Evolutionary conservation across 495 filamentous ascomycete genomes (phyloP).

Genomic region (Penicillium argentinense): DNA sequence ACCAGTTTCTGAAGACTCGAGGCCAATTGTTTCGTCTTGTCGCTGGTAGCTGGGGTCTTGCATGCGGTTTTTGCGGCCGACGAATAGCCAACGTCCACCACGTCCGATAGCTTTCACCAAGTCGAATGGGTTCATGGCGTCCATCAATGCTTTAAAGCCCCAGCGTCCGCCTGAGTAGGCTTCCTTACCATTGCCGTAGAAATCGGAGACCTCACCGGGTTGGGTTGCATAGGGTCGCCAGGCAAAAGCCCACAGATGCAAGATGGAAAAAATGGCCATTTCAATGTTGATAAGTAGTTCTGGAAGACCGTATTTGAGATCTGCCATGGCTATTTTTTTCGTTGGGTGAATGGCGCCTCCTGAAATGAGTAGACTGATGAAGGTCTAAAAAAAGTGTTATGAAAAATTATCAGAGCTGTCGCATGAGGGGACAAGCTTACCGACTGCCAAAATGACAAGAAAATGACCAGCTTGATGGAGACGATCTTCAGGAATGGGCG

Average conservation of each 20-base stretch:
- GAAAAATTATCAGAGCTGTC: neutral
- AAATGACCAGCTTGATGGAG: conserved; percentile 92
- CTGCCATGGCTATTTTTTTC: conserved; percentile 61
- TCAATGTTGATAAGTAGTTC: conserved; percentile 79
- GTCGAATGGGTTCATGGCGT: conserved; percentile 84
- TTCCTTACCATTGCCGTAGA: conserved; percentile 47
- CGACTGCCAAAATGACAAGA: conserved; percentile 91
- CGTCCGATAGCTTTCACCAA: conserved; percentile 75
- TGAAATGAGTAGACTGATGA: conserved; percentile 70
- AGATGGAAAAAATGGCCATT: conserved; percentile 77
- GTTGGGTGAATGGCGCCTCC: conserved; percentile 60
- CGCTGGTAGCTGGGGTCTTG: conserved; percentile 52
- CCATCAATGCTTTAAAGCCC: conserved; percentile 61
- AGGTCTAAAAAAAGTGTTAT: conserved; percentile 37
- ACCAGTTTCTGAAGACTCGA: conserved; percentile 23
- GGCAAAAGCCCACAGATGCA: conserved; percentile 84
- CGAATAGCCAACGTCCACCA: conserved; percentile 77
- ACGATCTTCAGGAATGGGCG: conserved; percentile 78
- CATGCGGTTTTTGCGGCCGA: conserved; percentile 60
- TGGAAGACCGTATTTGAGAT: conserved; percentile 80
- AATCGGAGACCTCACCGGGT: conserved; percentile 42
- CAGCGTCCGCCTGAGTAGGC: conserved; percentile 62
- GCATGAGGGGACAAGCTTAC: conserved; percentile 30
- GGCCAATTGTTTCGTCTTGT: conserved; percentile 31
- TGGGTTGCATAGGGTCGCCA: conserved; percentile 63